Percentiles rank a stretch among this genome's conserved stretches.
Conservation (phyloP, 305 asterid genomes). For the Coffea humblotiana region DNA sequence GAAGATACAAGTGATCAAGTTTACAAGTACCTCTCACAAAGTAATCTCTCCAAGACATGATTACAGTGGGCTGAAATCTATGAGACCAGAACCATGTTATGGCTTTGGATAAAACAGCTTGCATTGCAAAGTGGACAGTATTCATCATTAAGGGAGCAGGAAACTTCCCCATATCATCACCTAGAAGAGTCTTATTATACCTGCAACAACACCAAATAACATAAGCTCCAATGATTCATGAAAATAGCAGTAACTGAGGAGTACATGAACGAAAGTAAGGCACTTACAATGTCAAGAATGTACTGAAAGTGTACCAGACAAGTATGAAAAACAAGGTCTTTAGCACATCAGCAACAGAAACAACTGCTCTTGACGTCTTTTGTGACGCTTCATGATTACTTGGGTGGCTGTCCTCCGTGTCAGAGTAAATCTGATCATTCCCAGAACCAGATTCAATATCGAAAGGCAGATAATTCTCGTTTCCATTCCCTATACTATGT, state of each 20-base stretch:
- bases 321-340: constrained; percentile 80
- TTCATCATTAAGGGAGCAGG: constrained; percentile 98
- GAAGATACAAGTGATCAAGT: not conserved
- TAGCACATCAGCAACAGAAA: constrained; percentile 65
- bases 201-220: constrained; percentile 41
- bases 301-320: constrained; percentile 95
- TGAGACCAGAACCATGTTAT: constrained; percentile 93
- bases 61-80: constrained; percentile 58
- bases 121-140: constrained; percentile 89
- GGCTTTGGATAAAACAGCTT: constrained; percentile 80
- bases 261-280: not conserved
- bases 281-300: constrained; percentile 88
- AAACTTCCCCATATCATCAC: constrained; percentile 89
- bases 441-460: constrained; percentile 54
- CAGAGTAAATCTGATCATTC: constrained; percentile 29
- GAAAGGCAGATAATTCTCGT: constrained; percentile 55
- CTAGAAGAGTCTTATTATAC: constrained; percentile 89
- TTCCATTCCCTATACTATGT: constrained; percentile 35
- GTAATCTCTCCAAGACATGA: constrained; percentile 91
- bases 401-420: constrained; percentile 22
- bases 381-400: constrained; percentile 22
- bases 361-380: constrained; percentile 31
- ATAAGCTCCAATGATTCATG: not conserved
- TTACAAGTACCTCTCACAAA: constrained; percentile 66
- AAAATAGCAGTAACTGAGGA: not conserved